Percentiles rank a stretch among this genome's conserved stretches.
These are phyloP conservation scores for Geosmithia flava DNA, from an alignment of 2,329 filamentous ascomycete species.

Conservation along the genomic window DNA sequence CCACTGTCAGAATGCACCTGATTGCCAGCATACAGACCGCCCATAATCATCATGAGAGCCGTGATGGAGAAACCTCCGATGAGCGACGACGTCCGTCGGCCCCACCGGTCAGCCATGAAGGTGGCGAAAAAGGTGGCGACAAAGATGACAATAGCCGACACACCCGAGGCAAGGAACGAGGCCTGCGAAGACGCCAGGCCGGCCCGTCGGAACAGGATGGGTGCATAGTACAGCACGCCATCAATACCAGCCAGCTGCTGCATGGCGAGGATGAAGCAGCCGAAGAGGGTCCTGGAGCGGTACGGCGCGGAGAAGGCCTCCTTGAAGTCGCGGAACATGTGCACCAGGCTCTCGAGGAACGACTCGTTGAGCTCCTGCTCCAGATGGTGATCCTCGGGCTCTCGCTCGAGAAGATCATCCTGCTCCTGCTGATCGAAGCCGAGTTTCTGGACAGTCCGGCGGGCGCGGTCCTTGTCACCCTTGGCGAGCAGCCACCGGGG, in stretches of 20 bases:
- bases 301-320: slow-evolving; percentile 26
- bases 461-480: slow-evolving; percentile 32
- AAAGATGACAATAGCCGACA: slow-evolving; percentile 47
- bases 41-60: slow-evolving; percentile 39
- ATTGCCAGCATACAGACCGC: slow-evolving; percentile 33
- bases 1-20: slow-evolving; percentile 23
- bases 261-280: slow-evolving; percentile 44
- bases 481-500: slow-evolving; percentile 43
- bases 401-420: not conserved
- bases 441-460: slow-evolving; percentile 24
- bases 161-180: slow-evolving; percentile 47
- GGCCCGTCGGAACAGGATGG: slow-evolving; percentile 45
- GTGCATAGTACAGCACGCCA: slow-evolving; percentile 42
- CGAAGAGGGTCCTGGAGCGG: slow-evolving; percentile 33
- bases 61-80: slow-evolving; percentile 37
- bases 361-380: slow-evolving; percentile 25
- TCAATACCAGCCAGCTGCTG: slow-evolving; percentile 51
- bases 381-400: slow-evolving; percentile 11
- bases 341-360: slow-evolving; percentile 15
- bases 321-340: slow-evolving; percentile 15
- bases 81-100: slow-evolving; percentile 39
- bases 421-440: slow-evolving; percentile 30
- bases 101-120: slow-evolving; percentile 44
- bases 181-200: slow-evolving; percentile 40
- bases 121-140: slow-evolving; percentile 43